phyloP scores from a whole-genome alignment of 2,329 filamentous ascomycete genomes.

The Ceratocystis papillata region DNA sequence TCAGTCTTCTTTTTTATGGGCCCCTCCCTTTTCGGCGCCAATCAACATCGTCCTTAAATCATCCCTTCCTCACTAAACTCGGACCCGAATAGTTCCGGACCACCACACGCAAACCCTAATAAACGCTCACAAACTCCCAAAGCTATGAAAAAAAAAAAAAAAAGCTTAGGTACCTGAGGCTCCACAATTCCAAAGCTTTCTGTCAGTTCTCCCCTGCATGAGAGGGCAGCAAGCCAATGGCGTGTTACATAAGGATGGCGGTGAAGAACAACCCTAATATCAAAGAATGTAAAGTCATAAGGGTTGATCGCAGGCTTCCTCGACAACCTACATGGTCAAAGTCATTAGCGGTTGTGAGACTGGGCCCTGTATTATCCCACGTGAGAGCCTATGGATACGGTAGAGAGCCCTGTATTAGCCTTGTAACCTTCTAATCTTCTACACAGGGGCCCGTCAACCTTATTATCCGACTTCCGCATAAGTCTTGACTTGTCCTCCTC shows the following conservation, averaged over 20 bases:
- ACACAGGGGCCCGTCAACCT: background rate
- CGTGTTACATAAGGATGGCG: constrained; percentile 9
- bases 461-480: background rate
- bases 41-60: background rate
- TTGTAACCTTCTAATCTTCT: background rate
- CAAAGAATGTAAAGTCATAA: no score
- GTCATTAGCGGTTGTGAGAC: background rate
- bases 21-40: background rate
- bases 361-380: background rate
- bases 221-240: constrained; percentile 2
- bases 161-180: background rate
- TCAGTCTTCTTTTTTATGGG: background rate
- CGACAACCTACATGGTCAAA: no score
- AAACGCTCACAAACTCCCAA: background rate
- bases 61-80: background rate
- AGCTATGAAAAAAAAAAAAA: background rate
- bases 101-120: background rate
- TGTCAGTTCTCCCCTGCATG: constrained; percentile 13
- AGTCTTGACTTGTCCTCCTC: background rate
- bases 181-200: background rate
- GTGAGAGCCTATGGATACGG: background rate
- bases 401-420: background rate
- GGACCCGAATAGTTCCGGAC: constrained; percentile 4
- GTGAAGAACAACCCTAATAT: background rate
- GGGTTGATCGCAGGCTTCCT: background rate